Evolutionary conservation across 495 filamentous ascomycete genomes (phyloP).

Genomic region (Xylaria nigripes): DNA sequence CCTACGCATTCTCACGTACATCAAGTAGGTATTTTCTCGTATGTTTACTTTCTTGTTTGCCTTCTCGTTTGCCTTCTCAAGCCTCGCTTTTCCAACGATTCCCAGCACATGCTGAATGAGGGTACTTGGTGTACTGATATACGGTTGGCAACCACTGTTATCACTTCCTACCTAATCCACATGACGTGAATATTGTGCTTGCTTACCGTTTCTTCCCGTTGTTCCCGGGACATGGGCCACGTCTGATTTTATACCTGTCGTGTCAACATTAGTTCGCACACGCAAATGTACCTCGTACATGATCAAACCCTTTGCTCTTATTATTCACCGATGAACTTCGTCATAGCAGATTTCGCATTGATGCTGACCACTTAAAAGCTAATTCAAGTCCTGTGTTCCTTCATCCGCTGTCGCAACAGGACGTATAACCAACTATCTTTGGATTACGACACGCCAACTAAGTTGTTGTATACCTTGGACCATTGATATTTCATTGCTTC

Average conservation of each 20-base stretch:
- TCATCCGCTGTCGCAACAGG: neutral
- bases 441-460: slow-evolving; percentile 1
- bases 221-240: neutral
- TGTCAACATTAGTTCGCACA: neutral
- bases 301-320: neutral
- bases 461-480: neutral
- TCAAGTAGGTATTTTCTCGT: slow-evolving; percentile 5
- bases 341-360: slow-evolving; percentile 3
- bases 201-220: neutral
- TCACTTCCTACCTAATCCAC: neutral
- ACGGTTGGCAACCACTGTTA: neutral
- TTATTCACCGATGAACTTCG: slow-evolving; percentile 5
- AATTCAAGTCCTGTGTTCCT: neutral
- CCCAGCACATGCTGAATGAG: neutral
- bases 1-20: neutral
- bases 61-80: neutral
- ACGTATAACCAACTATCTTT: neutral
- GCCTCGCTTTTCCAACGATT: neutral
- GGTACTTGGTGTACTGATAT: neutral
- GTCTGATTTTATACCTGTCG: neutral
- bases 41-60: slow-evolving; percentile 1
- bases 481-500: neutral
- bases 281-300: neutral
- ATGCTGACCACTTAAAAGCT: slow-evolving; percentile 9
- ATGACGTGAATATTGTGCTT: neutral